Conservation (phyloP, 805 yeast species). For the Debaryomyces castellii region DNA sequence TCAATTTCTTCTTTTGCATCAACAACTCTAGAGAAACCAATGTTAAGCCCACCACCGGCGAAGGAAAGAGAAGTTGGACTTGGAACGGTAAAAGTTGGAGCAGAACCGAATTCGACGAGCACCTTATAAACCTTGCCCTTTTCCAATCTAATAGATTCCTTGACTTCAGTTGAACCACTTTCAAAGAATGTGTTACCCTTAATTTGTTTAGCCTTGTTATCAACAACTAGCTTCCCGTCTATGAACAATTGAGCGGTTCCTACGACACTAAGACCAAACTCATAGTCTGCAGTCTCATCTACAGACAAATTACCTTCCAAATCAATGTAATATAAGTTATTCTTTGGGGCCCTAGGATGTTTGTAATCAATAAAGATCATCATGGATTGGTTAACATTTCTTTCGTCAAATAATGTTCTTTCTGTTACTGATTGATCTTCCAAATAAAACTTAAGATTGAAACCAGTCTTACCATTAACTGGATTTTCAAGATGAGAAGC, state of each 20-base stretch:
- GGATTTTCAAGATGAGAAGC: conserved; percentile 19
- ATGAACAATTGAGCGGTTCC: conserved; percentile 59
- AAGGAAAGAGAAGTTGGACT: conserved; percentile 9
- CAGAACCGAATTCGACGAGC: conserved; percentile 48
- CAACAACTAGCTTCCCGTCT: conserved; percentile 52
- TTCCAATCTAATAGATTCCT: conserved; percentile 33
- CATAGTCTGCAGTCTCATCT: conserved; percentile 47
- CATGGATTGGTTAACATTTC: conserved; percentile 13
- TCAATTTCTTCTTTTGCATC: conserved; percentile 23
- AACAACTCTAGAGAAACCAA: conserved; percentile 22
- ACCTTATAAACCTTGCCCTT: conserved; percentile 46
- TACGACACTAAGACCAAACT: conserved; percentile 48
- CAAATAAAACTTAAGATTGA: conserved; percentile 19
- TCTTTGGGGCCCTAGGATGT: conserved; percentile 12
- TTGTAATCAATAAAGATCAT: conserved; percentile 22
- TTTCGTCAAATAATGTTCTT: conserved; percentile 14
- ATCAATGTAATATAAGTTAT: conserved; percentile 39
- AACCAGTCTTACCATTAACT: conserved; percentile 21
- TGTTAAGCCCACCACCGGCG: conserved; percentile 21
- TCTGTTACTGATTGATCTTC: conserved; percentile 10
- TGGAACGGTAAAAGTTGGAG: conserved; percentile 23
- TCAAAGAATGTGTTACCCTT: conserved; percentile 49
- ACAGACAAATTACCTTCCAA: conserved; percentile 45
- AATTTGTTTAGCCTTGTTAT: conserved; percentile 53
- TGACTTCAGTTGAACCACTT: conserved; percentile 50